Conservation (phyloP, 352 stramenopile species). For the Saprolegnia parasitica region DNA sequence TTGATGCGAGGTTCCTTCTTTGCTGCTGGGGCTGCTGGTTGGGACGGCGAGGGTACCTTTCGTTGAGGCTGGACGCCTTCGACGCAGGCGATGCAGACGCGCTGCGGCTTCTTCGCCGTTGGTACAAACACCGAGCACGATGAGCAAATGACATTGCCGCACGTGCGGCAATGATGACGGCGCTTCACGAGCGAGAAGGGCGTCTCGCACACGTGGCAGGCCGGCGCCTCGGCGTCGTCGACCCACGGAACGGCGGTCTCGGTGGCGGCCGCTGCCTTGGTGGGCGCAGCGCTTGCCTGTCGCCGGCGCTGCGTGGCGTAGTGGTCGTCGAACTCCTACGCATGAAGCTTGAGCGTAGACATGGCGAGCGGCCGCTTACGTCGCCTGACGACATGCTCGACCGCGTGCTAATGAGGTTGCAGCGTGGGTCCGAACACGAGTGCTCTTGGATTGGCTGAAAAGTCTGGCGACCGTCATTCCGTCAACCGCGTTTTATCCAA, state of each 20-base stretch:
- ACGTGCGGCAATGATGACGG: conserved; percentile 80
- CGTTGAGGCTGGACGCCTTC: not conserved
- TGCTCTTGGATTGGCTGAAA: conserved; percentile 1
- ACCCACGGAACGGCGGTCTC: conserved; percentile 8
- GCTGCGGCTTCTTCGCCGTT: not conserved
- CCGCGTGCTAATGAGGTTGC: not conserved
- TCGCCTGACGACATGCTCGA: conserved; percentile 2
- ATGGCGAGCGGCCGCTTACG: not conserved
- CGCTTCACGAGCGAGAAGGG: conserved; percentile 64
- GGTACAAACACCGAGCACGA: conserved; percentile 4
- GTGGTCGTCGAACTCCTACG: conserved; percentile 25
- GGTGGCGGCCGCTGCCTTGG: too few relatives aligned
- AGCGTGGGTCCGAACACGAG: too few relatives aligned
- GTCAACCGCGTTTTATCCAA: too few relatives aligned
- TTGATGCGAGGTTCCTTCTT: not conserved
- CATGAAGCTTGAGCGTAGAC: not conserved
- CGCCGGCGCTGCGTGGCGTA: not conserved
- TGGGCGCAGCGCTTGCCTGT: too few relatives aligned
- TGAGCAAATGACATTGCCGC: conserved; percentile 40
- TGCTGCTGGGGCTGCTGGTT: too few relatives aligned
- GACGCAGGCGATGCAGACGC: conserved; percentile 9
- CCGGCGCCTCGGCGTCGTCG: conserved; percentile 38
- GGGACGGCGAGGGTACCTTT: not conserved
- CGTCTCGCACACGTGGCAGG: conserved; percentile 60
- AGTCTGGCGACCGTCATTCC: too few relatives aligned